Percentiles rank a stretch among this genome's conserved stretches.
phyloP scores from a whole-genome alignment of 2,329 filamentous ascomycete species.

The Pseudogymnoascus sp. region DNA sequence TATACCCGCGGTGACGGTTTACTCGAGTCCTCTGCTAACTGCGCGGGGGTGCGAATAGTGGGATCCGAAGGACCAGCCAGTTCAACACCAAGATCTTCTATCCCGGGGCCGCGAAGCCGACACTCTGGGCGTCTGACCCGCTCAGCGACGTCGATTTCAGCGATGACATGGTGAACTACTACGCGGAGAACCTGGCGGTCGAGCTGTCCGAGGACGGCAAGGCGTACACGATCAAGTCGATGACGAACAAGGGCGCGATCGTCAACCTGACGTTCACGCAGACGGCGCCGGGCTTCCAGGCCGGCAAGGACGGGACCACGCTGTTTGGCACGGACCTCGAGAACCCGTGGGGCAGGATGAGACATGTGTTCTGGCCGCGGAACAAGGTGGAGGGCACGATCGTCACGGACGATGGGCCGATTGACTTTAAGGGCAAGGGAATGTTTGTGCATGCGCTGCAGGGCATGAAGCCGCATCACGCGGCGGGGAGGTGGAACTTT shows the following conservation, averaged over 20 bases:
- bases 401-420: constrained; percentile 68
- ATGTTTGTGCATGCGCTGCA: constrained; percentile 81
- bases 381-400: constrained; percentile 76
- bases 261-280: constrained; percentile 80
- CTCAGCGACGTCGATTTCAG: constrained; percentile 76
- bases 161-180: constrained; percentile 74
- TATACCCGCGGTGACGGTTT: constrained; percentile 13
- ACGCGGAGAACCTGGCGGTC: constrained; percentile 75
- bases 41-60: constrained; percentile 43
- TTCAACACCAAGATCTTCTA: constrained; percentile 94
- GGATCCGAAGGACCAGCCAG: constrained; percentile 81
- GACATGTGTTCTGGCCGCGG: constrained; percentile 90
- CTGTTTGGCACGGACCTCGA: constrained; percentile 77
- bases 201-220: constrained; percentile 79
- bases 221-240: constrained; percentile 82
- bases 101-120: constrained; percentile 60
- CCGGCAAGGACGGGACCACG: constrained; percentile 74
- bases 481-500: constrained; percentile 89
- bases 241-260: constrained; percentile 68
- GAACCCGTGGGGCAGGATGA: constrained; percentile 87
- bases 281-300: constrained; percentile 70
- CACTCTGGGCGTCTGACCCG: constrained; percentile 76
- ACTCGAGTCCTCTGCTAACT: neutral
- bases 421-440: constrained; percentile 74
- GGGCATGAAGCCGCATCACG: constrained; percentile 98